phyloP scores from a whole-genome alignment of 768 basidiomycete genomes.

The Tricholoma sp. region DNA sequence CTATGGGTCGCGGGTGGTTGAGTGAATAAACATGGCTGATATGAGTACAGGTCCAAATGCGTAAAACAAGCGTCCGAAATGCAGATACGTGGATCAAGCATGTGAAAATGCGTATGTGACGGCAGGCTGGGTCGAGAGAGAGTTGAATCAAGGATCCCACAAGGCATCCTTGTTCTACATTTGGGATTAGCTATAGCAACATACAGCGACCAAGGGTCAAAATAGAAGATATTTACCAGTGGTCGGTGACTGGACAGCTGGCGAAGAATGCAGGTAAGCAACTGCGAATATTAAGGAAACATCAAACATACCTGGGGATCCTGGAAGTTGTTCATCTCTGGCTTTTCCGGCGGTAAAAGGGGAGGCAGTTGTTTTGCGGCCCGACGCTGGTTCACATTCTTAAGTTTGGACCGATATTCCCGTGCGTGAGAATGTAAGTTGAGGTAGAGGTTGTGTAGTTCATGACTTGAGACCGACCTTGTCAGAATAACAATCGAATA shows the following conservation, averaged over 20 bases:
- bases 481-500: neutral
- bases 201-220: neutral
- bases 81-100: too few relatives aligned
- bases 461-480: conserved; percentile 17
- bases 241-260: conserved; percentile 14
- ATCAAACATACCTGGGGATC: conserved; percentile 25
- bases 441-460: conserved; percentile 26
- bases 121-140: neutral
- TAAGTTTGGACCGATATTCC: conserved; percentile 19
- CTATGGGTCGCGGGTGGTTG: too few relatives aligned
- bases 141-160: conserved; percentile 10
- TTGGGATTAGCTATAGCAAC: neutral
- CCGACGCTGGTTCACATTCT: conserved; percentile 13
- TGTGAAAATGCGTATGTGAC: neutral
- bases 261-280: neutral
- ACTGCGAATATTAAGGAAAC: neutral
- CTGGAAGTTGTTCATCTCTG: conserved; percentile 35
- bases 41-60: too few relatives aligned
- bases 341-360: conserved; percentile 5
- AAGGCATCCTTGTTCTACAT: conserved; percentile 4
- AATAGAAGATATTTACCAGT: conserved; percentile 1
- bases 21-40: too few relatives aligned
- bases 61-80: too few relatives aligned
- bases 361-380: conserved; percentile 10
- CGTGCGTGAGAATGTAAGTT: conserved; percentile 21